Base-by-base conservation (phyloP, 1,284 basidiomycete species). In the Ceratobasidium papillatum region DNA sequence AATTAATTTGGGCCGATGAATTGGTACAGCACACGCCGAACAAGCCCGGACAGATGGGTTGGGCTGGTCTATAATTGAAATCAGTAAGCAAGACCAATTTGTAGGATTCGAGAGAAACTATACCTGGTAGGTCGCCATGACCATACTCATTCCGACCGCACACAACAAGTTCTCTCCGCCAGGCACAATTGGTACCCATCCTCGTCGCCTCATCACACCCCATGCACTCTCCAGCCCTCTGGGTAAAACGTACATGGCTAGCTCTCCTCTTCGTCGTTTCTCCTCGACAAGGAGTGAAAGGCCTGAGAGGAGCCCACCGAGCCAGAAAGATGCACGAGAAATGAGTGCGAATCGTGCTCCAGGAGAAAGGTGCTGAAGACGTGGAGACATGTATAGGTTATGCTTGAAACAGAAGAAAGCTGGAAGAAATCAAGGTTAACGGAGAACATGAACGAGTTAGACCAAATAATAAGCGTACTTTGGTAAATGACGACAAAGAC, bases 231-330 rank as follows among this genome's bases (percentile, higher is more conserved):
- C 95, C 56, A 97, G 82, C 0, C 90, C 94, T 82, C 95, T 94
- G n/a, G 96, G 96, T 49, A 98, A 84, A 2, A 95, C 95, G 81
- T 97, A 99, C 91, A 98, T 96, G 34, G 96, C 95, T 77, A 97
- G 84, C 82, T 97, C 95, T 2, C 89, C 90, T 14, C 94, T 86
- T 17, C 95, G 85, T 65, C 90, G 85, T 81, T 90, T 91, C 80
- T 95, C 95, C 80, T 99, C 97, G 3, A 97, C 87, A 73, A 98
- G 90, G 49, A 99, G 84, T 14, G 94, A 88, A 1, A 96, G 79
- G 19, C 92, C 94, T 9, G 93, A 88, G 4, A 90, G 81, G 75
- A 96, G 87, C 0, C 96, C 96, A 4, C 90, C 87, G 3, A 94
- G 47, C 87, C 89, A 94, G 82, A 90, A 94, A n/a, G 89, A 88